These are phyloP conservation scores for Lachnellula hyalina DNA, from an alignment of 2,329 filamentous ascomycete genomes.

Conservation along the genomic window DNA sequence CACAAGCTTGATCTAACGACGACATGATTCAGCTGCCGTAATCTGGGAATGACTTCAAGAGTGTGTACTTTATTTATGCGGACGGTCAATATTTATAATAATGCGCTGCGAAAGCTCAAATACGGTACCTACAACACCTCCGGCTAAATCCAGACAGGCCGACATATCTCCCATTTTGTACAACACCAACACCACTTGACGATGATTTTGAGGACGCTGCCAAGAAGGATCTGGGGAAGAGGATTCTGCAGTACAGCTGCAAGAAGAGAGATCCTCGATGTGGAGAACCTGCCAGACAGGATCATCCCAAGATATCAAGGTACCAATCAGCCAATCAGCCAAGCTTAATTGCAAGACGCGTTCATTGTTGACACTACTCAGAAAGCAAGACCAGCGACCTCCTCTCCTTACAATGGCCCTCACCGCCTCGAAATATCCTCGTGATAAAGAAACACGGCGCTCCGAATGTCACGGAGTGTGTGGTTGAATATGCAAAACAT, in stretches of 20 bases:
- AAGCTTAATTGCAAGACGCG: slow-evolving; percentile 27
- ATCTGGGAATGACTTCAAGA: slow-evolving; percentile 1
- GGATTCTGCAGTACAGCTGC: slow-evolving; percentile 45
- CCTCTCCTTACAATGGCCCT: slow-evolving; percentile 61
- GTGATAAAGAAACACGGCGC: slow-evolving; percentile 62
- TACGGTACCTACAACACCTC: not conserved
- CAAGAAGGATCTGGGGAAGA: slow-evolving; percentile 13
- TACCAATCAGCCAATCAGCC: slow-evolving; percentile 37
- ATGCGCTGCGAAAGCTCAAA: slow-evolving; percentile 5
- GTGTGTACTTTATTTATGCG: not conserved
- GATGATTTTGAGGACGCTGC: slow-evolving; percentile 18
- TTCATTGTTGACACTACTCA: slow-evolving; percentile 35
- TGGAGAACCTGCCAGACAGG: slow-evolving; percentile 46
- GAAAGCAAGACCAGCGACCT: slow-evolving; percentile 55
- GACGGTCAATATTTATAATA: slow-evolving; percentile 7
- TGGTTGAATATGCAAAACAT: slow-evolving; percentile 47
- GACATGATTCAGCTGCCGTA: not conserved
- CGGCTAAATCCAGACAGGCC: slow-evolving; percentile 11
- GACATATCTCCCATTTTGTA: slow-evolving; percentile 8
- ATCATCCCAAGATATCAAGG: slow-evolving; percentile 61
- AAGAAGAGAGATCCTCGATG: slow-evolving; percentile 45
- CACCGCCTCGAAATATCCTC: slow-evolving; percentile 62
- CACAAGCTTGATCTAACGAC: slow-evolving; percentile 16
- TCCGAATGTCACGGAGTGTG: slow-evolving; percentile 30
- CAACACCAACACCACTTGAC: slow-evolving; percentile 1